These are phyloP conservation scores for Penicillium turbatum DNA, from an alignment of 495 filamentous ascomycete genomes.

Conservation along the genomic window DNA sequence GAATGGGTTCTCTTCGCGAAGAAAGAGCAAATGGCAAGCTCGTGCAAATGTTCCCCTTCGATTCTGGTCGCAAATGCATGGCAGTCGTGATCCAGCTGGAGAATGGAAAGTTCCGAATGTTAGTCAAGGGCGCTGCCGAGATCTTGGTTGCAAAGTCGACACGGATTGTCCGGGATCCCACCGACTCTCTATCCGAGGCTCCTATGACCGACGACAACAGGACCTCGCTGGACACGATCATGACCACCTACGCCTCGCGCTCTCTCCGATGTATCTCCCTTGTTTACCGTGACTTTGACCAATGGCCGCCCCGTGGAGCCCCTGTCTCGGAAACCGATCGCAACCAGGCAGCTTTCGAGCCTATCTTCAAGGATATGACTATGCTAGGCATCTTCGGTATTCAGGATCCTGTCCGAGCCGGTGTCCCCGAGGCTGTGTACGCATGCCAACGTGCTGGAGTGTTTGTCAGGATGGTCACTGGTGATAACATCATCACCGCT, in stretches of 20 bases:
- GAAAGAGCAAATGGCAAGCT: slow-evolving; percentile 65
- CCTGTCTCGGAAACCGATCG: slow-evolving; percentile 64
- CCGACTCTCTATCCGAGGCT: slow-evolving; percentile 49
- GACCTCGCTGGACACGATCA: slow-evolving; percentile 58
- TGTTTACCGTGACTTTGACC: slow-evolving; percentile 81
- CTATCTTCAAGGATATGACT: slow-evolving; percentile 73
- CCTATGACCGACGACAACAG: slow-evolving; percentile 56
- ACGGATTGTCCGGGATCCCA: slow-evolving; percentile 67
- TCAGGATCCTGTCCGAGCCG: slow-evolving; percentile 77
- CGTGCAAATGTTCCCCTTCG: slow-evolving; percentile 77
- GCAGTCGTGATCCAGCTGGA: slow-evolving; percentile 65
- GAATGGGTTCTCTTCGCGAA: slow-evolving; percentile 65
- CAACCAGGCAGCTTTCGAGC: slow-evolving; percentile 70
- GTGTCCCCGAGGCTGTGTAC: slow-evolving; percentile 72
- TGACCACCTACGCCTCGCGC: slow-evolving; percentile 70
- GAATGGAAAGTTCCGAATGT: slow-evolving; percentile 65
- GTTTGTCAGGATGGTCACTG: slow-evolving; percentile 86
- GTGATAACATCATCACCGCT: slow-evolving; percentile 82
- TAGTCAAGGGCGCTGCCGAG: slow-evolving; percentile 87
- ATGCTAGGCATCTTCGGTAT: slow-evolving; percentile 80
- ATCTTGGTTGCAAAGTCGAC: slow-evolving; percentile 73
- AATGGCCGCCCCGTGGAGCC: slow-evolving; percentile 74
- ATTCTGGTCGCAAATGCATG: slow-evolving; percentile 87
- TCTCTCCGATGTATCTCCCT: slow-evolving; percentile 86
- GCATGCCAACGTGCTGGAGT: slow-evolving; percentile 75